Conservation (phyloP, 352 stramenopile genomes). For the Nothophytophthora sp. region DNA sequence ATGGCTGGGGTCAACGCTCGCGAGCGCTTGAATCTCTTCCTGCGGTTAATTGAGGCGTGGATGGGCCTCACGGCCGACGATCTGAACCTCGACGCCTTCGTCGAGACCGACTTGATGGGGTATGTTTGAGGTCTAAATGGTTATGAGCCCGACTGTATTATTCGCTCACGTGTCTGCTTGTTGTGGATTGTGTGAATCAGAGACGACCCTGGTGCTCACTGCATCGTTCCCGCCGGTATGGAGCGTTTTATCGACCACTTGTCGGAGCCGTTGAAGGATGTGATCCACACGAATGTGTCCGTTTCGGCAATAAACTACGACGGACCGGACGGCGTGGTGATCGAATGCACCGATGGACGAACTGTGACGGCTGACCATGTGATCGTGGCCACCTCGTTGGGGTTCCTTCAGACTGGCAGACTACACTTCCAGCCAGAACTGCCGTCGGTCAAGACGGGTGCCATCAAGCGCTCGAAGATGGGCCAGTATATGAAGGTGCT, state of each 20-base stretch:
- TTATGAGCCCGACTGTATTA: too few relatives aligned
- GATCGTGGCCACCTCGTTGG: constrained; percentile 59
- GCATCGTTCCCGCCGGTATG: constrained; percentile 53
- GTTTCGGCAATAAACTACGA: constrained; percentile 34
- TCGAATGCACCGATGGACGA: constrained; percentile 34
- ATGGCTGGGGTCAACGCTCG: constrained; percentile 16
- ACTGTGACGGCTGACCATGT: constrained; percentile 39
- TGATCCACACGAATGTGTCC: constrained; percentile 38
- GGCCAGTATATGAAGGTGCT: constrained; percentile 77
- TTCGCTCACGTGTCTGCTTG: too few relatives aligned
- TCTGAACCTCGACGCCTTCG: constrained; percentile 30
- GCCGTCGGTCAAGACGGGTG: constrained; percentile 39
- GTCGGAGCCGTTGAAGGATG: constrained; percentile 23
- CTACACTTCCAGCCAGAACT: constrained; percentile 57
- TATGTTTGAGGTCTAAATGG: too few relatives aligned
- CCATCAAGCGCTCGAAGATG: constrained; percentile 58
- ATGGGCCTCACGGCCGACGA: constrained; percentile 39
- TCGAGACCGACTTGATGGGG: constrained; percentile 31
- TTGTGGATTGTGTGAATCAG: too few relatives aligned
- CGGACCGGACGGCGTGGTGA: constrained; percentile 23
- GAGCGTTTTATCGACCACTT: constrained; percentile 52
- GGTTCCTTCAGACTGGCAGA: constrained; percentile 44
- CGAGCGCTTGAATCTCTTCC: constrained; percentile 19
- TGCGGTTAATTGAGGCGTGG: constrained; percentile 55
- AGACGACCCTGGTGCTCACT: constrained; percentile 55